Base-by-base conservation (phyloP, 768 basidiomycete genomes). In the Mycena floridula region DNA sequence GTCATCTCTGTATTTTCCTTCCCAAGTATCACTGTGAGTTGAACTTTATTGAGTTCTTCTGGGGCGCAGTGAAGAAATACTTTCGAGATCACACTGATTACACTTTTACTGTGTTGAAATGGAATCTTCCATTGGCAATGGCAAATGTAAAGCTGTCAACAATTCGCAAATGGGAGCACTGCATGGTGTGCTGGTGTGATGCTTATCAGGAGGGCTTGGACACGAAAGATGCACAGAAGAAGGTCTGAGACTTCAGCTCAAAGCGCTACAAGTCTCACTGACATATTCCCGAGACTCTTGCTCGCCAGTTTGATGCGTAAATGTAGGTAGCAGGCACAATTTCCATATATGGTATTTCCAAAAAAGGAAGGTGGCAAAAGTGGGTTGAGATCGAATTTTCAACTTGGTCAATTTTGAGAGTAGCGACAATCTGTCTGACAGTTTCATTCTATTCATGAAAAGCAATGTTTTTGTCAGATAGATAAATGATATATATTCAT, bases 21-120 rank as follows among this genome's bases (percentile, higher is more conserved):
- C 56, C 46, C 4, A 59, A 55, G 41, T 59, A 49, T 28, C 52
- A 58, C 27, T 64, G 63, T 43, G 59, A 63, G 44, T 43, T 64
- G 6, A 61, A 62, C 42, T 53, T 54, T 42, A 60, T 64, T 42
- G 54, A 65, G 42, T 57, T 50, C 46, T 59, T 51, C 42, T 64
- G 63, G 60, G 63, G 63, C 13, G 50, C 51, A 6, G 48, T 53
- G 18, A 65, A 65, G 44, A 37, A 44, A 11, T 46, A 52, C 28
- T 45, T 56, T 16, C 38, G 52, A 4, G 46, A 58, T 22, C 12
- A 56, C 38, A 55, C 56, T 42, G 50, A 59, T 32, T 59, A 55
- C 24, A 53, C 51, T 15, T 59, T 39, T 35, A 47, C n/a, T 1
- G 45, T 44, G 4, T 42, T 59, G 4, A 41, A 52, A 27, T 40